Evolutionary conservation across 2,329 filamentous ascomycete genomes (phyloP).

Genomic region (Gnomoniopsis sp.): DNA sequence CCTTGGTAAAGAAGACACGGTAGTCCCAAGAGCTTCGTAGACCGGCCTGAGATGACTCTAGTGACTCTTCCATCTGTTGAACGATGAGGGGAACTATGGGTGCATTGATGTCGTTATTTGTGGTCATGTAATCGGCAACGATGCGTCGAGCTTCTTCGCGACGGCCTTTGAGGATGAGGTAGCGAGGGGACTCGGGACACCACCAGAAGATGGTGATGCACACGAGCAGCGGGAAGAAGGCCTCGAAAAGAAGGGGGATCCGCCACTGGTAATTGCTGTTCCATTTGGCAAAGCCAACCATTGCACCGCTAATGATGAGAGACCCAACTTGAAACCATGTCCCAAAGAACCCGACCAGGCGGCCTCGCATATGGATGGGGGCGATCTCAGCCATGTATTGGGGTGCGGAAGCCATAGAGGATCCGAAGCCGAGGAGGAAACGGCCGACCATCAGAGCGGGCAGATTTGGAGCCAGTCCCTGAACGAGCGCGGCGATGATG

Average conservation of each 20-base stretch:
- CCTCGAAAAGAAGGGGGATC: constrained; percentile 40
- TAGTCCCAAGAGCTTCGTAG: constrained; percentile 41
- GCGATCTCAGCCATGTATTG: constrained; percentile 29
- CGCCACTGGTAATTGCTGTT: constrained; percentile 35
- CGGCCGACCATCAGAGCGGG: constrained; percentile 32
- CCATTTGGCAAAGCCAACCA: constrained; percentile 38
- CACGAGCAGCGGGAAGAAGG: constrained; percentile 43
- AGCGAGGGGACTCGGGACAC: constrained; percentile 33
- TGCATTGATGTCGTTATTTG: constrained; percentile 33
- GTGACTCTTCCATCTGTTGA: constrained; percentile 40
- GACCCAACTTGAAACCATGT: constrained; percentile 44
- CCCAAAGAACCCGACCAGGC: constrained; percentile 44
- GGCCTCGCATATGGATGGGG: constrained; percentile 32
- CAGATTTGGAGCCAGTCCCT: constrained; percentile 43
- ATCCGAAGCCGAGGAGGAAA: constrained; percentile 34
- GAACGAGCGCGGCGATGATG: constrained; percentile 39
- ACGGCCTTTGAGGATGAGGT: constrained; percentile 31
- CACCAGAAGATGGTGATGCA: constrained; percentile 39
- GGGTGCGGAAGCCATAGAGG: constrained; percentile 25
- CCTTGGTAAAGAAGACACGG: constrained; percentile 41
- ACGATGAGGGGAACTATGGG: constrained; percentile 39
- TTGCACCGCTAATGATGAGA: constrained; percentile 37
- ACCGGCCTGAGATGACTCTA: constrained; percentile 35
- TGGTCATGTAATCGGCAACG: constrained; percentile 39
- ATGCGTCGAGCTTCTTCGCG: constrained; percentile 31